A percentile compares a stretch with the other conserved stretches of the same genome.
phyloP scores from a whole-genome alignment of 1,284 basidiomycete species.

The Ceratobasidium sp. region DNA sequence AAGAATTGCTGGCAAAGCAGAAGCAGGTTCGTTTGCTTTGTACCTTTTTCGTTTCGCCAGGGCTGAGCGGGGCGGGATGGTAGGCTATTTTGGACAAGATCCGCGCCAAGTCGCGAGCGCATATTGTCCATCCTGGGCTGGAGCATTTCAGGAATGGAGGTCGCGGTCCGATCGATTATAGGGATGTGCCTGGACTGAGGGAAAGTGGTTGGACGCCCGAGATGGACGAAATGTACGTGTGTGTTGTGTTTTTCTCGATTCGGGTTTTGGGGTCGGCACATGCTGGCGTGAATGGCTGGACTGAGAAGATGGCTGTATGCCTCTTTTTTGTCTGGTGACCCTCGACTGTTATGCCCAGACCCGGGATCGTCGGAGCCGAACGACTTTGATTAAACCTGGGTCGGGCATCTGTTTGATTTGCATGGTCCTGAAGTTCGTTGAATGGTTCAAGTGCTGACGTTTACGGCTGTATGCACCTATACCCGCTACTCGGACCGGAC shows the following conservation, averaged over 20 bases:
- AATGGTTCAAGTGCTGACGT: conserved; percentile 50
- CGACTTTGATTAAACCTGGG: no score
- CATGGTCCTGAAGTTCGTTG: conserved; percentile 47
- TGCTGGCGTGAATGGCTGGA: background rate
- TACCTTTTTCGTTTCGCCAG: background rate
- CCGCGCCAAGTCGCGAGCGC: conserved; percentile 83
- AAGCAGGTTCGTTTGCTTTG: conserved; percentile 63
- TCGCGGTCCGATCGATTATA: conserved; percentile 60
- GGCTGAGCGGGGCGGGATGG: background rate
- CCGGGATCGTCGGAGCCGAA: no score
- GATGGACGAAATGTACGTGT: conserved; percentile 76
- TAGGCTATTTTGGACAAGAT: conserved; percentile 88
- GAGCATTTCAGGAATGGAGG: conserved; percentile 74
- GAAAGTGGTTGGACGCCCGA: conserved; percentile 95
- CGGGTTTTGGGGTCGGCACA: conserved; percentile 22
- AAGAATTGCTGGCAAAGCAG: conserved; percentile 80
- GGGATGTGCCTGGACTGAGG: conserved; percentile 83
- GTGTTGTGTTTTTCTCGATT: background rate
- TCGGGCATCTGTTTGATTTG: background rate
- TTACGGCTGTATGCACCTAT: conserved; percentile 50
- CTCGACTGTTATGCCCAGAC: no score
- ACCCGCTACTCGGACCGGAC: conserved; percentile 50
- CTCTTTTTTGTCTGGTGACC: no score
- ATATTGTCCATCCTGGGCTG: conserved; percentile 86
- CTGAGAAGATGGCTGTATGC: no score